Evolutionary conservation across 2,329 filamentous ascomycete genomes (phyloP).

Genomic region (Cadophora sp.): DNA sequence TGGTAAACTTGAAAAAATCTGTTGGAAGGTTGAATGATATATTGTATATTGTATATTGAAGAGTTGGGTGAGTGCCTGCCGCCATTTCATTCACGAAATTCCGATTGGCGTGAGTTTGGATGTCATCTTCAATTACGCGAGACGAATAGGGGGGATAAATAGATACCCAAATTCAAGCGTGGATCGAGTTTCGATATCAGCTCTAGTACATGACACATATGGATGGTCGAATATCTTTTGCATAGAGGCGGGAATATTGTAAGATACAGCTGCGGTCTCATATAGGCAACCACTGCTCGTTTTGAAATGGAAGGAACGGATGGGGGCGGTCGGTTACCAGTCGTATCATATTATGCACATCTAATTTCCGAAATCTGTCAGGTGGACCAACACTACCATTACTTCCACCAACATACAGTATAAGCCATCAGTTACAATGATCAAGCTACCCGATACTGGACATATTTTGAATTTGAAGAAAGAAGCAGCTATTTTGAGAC

Average conservation of each 20-base stretch:
- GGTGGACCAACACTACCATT: background rate
- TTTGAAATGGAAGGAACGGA: background rate
- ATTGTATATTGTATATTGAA: too few relatives aligned
- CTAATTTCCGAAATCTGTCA: background rate
- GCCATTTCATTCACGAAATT: background rate
- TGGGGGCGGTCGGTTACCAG: background rate
- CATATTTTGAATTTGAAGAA: too few relatives aligned
- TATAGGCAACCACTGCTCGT: background rate
- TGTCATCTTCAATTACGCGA: constrained; percentile 8
- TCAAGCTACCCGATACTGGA: too few relatives aligned
- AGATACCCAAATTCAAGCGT: background rate
- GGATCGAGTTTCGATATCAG: background rate
- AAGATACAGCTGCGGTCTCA: too few relatives aligned
- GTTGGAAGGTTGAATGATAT: too few relatives aligned
- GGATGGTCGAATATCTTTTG: background rate
- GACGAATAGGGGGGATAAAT: background rate
- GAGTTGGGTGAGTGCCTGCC: too few relatives aligned
- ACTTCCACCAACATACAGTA: background rate
- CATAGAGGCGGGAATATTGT: background rate
- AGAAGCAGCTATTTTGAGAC: too few relatives aligned
- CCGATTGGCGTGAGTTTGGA: background rate
- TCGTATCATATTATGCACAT: background rate
- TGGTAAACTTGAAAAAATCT: too few relatives aligned
- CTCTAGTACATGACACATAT: background rate
- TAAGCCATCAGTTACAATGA: too few relatives aligned